Base-by-base conservation (phyloP, 139 green algal genomes). In the Micractinium conductrix region DNA sequence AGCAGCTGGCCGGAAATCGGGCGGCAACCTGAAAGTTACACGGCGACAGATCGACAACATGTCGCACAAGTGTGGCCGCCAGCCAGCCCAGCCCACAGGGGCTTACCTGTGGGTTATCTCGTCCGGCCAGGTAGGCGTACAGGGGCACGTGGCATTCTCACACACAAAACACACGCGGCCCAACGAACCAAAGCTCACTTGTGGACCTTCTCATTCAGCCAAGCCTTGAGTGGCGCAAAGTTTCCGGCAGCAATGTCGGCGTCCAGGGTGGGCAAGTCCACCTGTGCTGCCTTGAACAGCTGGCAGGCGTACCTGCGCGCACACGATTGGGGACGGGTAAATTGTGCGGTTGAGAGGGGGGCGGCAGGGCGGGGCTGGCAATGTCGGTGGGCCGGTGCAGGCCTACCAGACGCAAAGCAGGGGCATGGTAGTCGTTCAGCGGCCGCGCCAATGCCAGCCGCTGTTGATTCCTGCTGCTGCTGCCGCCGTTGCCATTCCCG, bases 171-270 rank as follows among this genome's bases (percentile, higher is more conserved):
- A 62, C 53, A 62, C 53, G 10, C n/a, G n/a, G n/a, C n/a, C n/a
- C n/a, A n/a, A n/a, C n/a, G 58, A 2, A 33, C 4, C 69, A 9
- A 16, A 38, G 24, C 75, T 81, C 53, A 70, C 78, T 63, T 63
- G 89, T 99, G 95, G 22, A 98, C 89, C 22, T 96, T 94, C 40
- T 91, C 80, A 38, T 95, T 94, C 42, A 99, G 89, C 95, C 95
- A 98, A 8, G 78, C 67, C 86, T 85, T 91, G 24, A 98, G 87
- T 2, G 78, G 81, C 30, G 80, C 85, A 85, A 98, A 98, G 10
- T 95, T 89, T 17, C 96, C 96, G 30, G 85, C 71, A 1, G 84
- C 86, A 53, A 98, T 93, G 35, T 96, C 75, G 1, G 87, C 85
- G 6, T 94, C 88, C n/a, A 98, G 86, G 0, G 70, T 79, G 0